Percentiles rank a stretch among this genome's conserved stretches.
These are phyloP conservation scores for Coemansia sp. DNA, from an alignment of 192 early-diverging fungal species.

Conservation along the genomic window DNA sequence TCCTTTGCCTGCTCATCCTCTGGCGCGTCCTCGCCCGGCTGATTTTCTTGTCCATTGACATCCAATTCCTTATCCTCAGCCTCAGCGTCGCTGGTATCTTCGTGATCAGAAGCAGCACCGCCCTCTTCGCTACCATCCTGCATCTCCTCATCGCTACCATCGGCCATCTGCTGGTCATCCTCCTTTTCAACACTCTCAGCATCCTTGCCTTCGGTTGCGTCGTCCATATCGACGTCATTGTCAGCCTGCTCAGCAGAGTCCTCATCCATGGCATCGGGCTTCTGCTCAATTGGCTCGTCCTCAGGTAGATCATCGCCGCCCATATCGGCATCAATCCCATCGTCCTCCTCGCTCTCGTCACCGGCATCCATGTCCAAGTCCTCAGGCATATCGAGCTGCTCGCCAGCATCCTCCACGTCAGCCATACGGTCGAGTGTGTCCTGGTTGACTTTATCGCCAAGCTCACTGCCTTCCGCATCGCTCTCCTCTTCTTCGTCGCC, in stretches of 20 bases:
- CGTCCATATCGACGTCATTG: slow-evolving; percentile 17
- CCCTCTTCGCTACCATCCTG: slow-evolving; percentile 13
- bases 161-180: slow-evolving; percentile 3
- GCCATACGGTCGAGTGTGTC: slow-evolving; percentile 53
- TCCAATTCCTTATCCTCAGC: slow-evolving; percentile 26
- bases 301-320: slow-evolving; percentile 45
- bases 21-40: slow-evolving; percentile 29
- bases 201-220: slow-evolving; percentile 16
- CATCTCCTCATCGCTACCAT: slow-evolving; percentile 14
- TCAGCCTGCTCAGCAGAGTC: slow-evolving; percentile 31
- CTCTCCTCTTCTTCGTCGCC: slow-evolving; percentile 58
- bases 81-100: slow-evolving; percentile 42
- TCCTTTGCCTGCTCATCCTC: slow-evolving; percentile 32
- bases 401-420: slow-evolving; percentile 54
- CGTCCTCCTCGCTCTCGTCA: slow-evolving; percentile 48
- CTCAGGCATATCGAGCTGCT: slow-evolving; percentile 61
- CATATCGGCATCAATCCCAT: slow-evolving; percentile 55
- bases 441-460: slow-evolving; percentile 54
- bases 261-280: slow-evolving; percentile 45
- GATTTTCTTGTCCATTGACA: slow-evolving; percentile 21
- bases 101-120: slow-evolving; percentile 25
- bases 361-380: slow-evolving; percentile 58
- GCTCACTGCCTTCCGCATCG: slow-evolving; percentile 53
- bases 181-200: slow-evolving; percentile 40
- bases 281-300: slow-evolving; percentile 53